Evolutionary conservation across 192 early-diverging fungal genomes (phyloP).

Genomic region (Umbelopsis sp.): DNA sequence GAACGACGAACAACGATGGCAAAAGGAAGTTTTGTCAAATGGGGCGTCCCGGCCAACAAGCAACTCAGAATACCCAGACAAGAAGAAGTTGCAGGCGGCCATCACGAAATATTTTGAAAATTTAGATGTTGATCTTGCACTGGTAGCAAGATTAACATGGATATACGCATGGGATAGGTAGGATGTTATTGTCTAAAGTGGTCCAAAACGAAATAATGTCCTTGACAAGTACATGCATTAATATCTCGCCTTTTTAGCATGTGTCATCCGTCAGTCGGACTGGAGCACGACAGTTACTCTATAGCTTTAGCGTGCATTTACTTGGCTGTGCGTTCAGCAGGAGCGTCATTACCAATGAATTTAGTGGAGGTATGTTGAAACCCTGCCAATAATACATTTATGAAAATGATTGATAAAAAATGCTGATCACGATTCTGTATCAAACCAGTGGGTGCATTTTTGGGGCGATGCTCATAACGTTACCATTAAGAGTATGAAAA

Average conservation of each 20-base stretch:
- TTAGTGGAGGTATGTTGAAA: slow-evolving; percentile 29
- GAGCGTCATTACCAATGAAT: slow-evolving; percentile 28
- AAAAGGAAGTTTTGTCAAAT: neutral
- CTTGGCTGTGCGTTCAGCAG: slow-evolving; percentile 30
- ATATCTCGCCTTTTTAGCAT: slow-evolving; percentile 14
- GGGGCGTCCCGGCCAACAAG: neutral
- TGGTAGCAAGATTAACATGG: slow-evolving; percentile 36
- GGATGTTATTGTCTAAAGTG: neutral
- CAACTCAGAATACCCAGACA: slow-evolving; percentile 5
- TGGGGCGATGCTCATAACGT: slow-evolving; percentile 40
- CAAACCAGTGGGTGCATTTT: slow-evolving; percentile 29
- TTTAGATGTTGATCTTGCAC: slow-evolving; percentile 33
- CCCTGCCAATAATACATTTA: neutral
- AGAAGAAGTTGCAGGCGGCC: neutral
- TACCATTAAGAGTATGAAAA: slow-evolving; percentile 28
- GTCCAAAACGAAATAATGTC: neutral
- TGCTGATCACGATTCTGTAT: neutral
- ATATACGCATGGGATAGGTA: slow-evolving; percentile 44
- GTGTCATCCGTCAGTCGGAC: slow-evolving; percentile 31
- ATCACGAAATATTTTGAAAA: slow-evolving; percentile 17
- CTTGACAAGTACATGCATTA: neutral
- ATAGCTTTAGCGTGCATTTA: slow-evolving; percentile 42
- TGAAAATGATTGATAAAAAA: neutral
- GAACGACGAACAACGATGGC: neutral
- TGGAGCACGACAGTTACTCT: slow-evolving; percentile 26